phyloP scores from a whole-genome alignment of 768 basidiomycete genomes.

The Tricholoma saponaceum region DNA sequence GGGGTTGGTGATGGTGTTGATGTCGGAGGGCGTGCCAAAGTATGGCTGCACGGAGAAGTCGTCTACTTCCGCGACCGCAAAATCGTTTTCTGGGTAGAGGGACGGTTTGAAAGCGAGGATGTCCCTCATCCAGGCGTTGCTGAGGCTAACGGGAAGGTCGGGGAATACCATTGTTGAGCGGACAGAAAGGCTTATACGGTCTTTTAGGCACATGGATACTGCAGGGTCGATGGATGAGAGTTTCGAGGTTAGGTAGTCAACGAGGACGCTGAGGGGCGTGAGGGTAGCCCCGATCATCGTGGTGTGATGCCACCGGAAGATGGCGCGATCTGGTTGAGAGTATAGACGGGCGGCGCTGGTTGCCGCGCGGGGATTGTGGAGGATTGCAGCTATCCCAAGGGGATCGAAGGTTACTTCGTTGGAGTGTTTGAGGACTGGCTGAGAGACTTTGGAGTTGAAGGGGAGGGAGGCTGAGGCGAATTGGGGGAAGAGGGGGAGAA shows the following conservation, averaged over 20 bases:
- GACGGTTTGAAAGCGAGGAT: constrained; percentile 1
- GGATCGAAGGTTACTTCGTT: constrained; percentile 2
- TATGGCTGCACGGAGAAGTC: not conserved
- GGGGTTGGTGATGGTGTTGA: not conserved
- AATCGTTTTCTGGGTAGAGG: not conserved
- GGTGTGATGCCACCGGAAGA: constrained; percentile 1
- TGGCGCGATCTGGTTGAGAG: not conserved
- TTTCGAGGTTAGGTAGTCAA: not conserved
- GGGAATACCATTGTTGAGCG: constrained; percentile 1
- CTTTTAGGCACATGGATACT: not conserved
- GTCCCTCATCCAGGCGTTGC: not conserved
- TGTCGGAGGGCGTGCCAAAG: not conserved
- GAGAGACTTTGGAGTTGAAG: not conserved
- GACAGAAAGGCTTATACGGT: not conserved
- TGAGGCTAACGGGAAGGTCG: not conserved
- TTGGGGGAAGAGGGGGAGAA: not conserved
- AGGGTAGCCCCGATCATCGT: constrained; percentile 1
- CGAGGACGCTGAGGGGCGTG: not conserved
- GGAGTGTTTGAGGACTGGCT: not conserved
- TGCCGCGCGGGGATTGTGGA: not conserved
- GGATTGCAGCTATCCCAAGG: not conserved
- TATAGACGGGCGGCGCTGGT: not conserved
- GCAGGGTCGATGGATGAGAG: constrained; percentile 1
- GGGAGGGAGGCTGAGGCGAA: not conserved
- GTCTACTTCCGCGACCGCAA: not conserved